These are phyloP conservation scores for Fusarium dimerum DNA, from an alignment of 2,329 filamentous ascomycete genomes.

Conservation along the genomic window DNA sequence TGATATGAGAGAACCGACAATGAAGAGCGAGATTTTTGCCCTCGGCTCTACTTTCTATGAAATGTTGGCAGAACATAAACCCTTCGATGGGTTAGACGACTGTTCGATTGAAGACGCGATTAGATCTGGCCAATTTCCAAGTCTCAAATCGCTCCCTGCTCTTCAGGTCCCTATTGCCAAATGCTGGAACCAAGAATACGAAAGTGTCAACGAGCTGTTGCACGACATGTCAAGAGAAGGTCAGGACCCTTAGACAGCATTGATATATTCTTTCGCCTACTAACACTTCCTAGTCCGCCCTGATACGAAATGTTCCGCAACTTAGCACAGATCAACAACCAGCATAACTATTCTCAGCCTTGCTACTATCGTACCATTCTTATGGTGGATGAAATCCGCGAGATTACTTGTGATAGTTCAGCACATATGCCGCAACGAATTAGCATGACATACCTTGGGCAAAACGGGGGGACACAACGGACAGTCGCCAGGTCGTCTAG, in stretches of 20 bases:
- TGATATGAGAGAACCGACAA: background rate
- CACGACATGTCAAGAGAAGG: slow-evolving; percentile 3
- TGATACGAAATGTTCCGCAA: background rate
- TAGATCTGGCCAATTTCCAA: background rate
- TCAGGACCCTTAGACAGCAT: no score
- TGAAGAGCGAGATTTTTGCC: slow-evolving; percentile 1
- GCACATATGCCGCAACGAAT: no score
- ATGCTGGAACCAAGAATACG: slow-evolving; percentile 2
- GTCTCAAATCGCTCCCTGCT: background rate
- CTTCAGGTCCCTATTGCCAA: background rate
- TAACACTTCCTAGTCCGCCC: background rate
- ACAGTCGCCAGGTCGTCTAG: no score
- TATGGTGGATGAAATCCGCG: slow-evolving; percentile 1
- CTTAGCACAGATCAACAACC: background rate
- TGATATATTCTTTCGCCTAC: background rate
- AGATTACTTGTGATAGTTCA: no score
- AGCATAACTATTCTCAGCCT: background rate
- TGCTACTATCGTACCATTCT: background rate
- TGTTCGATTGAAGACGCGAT: slow-evolving; percentile 1
- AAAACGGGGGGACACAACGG: no score
- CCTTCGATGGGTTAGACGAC: slow-evolving; percentile 1
- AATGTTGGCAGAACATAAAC: background rate
- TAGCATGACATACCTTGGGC: no score
- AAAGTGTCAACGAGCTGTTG: slow-evolving; percentile 1
- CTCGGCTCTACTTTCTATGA: slow-evolving; percentile 5